phyloP scores from a whole-genome alignment of 352 stramenopile species.

The Pelagophyceae sp. region DNA sequence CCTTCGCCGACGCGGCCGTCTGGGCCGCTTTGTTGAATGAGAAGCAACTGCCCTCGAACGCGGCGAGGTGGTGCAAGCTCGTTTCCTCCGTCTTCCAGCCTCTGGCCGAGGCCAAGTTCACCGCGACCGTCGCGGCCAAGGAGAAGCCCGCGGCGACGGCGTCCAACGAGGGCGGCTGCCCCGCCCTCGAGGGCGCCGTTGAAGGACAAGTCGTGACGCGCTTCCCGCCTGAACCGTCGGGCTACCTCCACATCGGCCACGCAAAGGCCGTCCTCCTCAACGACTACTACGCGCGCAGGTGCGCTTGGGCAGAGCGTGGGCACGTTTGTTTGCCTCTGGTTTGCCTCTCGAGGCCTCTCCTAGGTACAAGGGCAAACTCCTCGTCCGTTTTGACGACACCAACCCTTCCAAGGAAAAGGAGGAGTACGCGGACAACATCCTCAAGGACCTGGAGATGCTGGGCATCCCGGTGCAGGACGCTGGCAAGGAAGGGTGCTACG shows the following conservation, averaged over 20 bases:
- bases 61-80: slow-evolving; percentile 49
- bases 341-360: too few species aligned
- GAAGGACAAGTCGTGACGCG: slow-evolving; percentile 91
- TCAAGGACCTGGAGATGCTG: slow-evolving; percentile 72
- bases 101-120: too few species aligned
- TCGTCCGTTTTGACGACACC: slow-evolving; percentile 98
- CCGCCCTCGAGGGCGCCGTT: slow-evolving; percentile 81
- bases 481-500: slow-evolving; percentile 37
- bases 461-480: slow-evolving; percentile 60
- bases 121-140: slow-evolving; percentile 44
- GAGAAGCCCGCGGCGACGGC: slow-evolving; percentile 46
- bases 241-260: slow-evolving; percentile 98
- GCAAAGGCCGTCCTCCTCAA: slow-evolving; percentile 98
- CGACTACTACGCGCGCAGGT: slow-evolving; percentile 93
- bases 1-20: slow-evolving; percentile 87
- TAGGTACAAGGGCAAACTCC: slow-evolving; percentile 93
- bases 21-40: slow-evolving; percentile 57
- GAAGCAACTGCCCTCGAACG: slow-evolving; percentile 24
- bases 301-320: too few species aligned
- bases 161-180: slow-evolving; percentile 63
- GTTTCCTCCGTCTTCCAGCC: too few species aligned
- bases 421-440: slow-evolving; percentile 93
- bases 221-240: slow-evolving; percentile 95
- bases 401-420: slow-evolving; percentile 99
- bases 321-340: too few species aligned